Base-by-base conservation (phyloP, 2,329 filamentous ascomycete genomes). In the Pseudogymnoascus sp. region DNA sequence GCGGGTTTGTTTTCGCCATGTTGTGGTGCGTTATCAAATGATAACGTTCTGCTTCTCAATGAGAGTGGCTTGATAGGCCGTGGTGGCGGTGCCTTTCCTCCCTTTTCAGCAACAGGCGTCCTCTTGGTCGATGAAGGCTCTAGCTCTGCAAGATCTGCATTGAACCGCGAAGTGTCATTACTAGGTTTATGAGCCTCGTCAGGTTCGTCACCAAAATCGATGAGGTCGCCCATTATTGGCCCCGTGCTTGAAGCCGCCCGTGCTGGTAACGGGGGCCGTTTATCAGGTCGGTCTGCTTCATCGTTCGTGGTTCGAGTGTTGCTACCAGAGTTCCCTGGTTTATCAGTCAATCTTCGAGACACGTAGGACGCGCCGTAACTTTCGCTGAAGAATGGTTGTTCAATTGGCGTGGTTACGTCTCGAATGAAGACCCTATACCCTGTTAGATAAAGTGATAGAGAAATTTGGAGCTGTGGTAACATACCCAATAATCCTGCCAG, bases 361-460 rank as follows among this genome's bases (percentile, higher is more conserved):
- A 72, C 69, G 1, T 84, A 80, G 65, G 58, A 41, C 8, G 57
- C 57, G 18, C 20, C 25, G 20, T 58, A 58, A 14, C 57, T 58
- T 58, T 58, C 57, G 22, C 96, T 90, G 69, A 97, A 97, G 71
- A 94, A 97, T 0, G 83, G 84, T 11, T 84, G 79, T 53, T 78
- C 79, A 37, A 89, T 82, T 0, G 88, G 82, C 0, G 91, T 96
- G 0, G 94, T 99, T 20, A 99, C 90, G 73, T 99, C 94, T 61
- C 95, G 84, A 65, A 99, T 97, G 73, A 97, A 97, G 6, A 99
- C 84, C 0, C 57, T 58, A 8, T 30, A 25, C 2, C 20, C 14
- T 15, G 57, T 38, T 37, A 58, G 33, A n/a, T 20, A 30, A 12
- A 58, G 12, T 39, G 9, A 15, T 15, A 38, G 14, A 58, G 38